A percentile compares a stretch with the other conserved stretches of the same genome.
Conservation (phyloP, 805 yeast genomes). For the Metschnikowia gelsemii region DNA sequence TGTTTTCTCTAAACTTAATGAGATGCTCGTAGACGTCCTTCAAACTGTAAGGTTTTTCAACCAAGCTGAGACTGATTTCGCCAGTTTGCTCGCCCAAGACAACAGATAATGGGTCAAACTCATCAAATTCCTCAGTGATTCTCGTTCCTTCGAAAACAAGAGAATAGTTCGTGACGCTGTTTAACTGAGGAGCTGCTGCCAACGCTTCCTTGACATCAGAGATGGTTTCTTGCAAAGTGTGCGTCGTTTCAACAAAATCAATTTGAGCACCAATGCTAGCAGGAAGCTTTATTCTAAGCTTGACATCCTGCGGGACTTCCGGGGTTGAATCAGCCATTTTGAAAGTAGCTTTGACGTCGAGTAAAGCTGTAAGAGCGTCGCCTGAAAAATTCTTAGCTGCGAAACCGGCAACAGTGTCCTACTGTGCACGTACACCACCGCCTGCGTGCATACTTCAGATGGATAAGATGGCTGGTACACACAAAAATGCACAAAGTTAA, state of each 20-base stretch:
- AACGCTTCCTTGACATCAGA: conserved; percentile 59
- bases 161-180: conserved; percentile 60
- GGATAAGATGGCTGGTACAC: too few relatives aligned
- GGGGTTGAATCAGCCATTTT: conserved; percentile 20
- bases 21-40: conserved; percentile 62
- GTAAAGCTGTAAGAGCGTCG: background rate
- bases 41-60: conserved; percentile 59
- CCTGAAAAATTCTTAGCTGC: conserved; percentile 12
- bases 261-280: conserved; percentile 20
- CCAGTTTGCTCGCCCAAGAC: conserved; percentile 24
- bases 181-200: conserved; percentile 53
- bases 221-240: conserved; percentile 46
- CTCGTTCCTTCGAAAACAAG: conserved; percentile 39
- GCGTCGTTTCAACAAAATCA: conserved; percentile 29
- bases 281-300: conserved; percentile 25
- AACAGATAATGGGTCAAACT: conserved; percentile 28
- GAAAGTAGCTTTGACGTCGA: conserved; percentile 2
- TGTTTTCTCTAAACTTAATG: conserved; percentile 57
- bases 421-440: conserved; percentile 7
- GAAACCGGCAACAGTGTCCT: conserved; percentile 8
- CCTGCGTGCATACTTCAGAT: too few relatives aligned
- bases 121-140: conserved; percentile 30
- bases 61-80: conserved; percentile 44
- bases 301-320: conserved; percentile 21
- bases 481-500: background rate